Conservation (phyloP, 352 stramenopile genomes). For the Proteromonas lacertae region DNA sequence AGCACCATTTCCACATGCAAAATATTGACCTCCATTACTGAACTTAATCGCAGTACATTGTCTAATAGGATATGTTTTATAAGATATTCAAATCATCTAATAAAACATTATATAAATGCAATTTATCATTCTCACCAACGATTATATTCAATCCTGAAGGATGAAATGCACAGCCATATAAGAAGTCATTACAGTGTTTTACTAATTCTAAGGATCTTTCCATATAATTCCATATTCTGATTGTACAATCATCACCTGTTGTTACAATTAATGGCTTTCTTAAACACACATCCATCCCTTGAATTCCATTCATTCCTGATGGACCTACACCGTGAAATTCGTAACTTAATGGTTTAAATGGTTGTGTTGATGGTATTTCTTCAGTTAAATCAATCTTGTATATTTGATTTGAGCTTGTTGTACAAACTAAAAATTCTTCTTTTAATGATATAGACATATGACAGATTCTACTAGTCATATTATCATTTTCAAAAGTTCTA, state of each 20-base stretch:
- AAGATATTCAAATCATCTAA: constrained; percentile 60
- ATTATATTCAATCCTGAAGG: constrained; percentile 37
- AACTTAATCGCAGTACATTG: constrained; percentile 50
- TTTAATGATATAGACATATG: neutral
- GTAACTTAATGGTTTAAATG: constrained; percentile 4
- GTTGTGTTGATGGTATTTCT: neutral
- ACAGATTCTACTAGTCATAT: neutral
- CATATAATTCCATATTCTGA: constrained; percentile 68
- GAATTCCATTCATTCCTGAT: too few relatives aligned
- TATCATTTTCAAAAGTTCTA: too few relatives aligned
- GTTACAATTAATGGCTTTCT: constrained; percentile 55
- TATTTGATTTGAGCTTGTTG: neutral
- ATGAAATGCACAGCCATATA: constrained; percentile 43
- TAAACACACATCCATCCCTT: constrained; percentile 51
- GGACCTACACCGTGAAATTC: constrained; percentile 15
- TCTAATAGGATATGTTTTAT: constrained; percentile 56
- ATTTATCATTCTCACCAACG: constrained; percentile 58
- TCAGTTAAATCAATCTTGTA: neutral
- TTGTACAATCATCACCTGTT: constrained; percentile 40
- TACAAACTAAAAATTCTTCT: neutral
- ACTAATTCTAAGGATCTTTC: constrained; percentile 50
- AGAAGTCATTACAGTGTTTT: constrained; percentile 53
- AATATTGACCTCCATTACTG: constrained; percentile 49
- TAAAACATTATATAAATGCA: constrained; percentile 61
- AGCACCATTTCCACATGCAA: constrained; percentile 60